These are phyloP conservation scores for Bothriochloa decipiens DNA, from an alignment of 176 grass and related monocot species.

Conservation along the genomic window DNA sequence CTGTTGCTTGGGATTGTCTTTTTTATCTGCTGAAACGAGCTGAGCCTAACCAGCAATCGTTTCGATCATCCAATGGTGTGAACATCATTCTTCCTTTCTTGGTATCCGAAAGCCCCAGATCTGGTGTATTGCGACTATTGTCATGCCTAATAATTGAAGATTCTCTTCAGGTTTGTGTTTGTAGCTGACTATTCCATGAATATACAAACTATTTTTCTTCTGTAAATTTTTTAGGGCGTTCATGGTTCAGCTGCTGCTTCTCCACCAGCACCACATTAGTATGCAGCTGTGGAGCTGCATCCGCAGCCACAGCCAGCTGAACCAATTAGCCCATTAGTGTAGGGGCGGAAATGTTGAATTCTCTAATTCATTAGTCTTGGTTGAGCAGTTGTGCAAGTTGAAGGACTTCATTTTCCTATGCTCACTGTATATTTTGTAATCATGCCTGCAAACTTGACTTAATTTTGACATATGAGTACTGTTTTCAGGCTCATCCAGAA, in stretches of 20 bases:
- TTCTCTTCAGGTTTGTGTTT: slow-evolving; percentile 80
- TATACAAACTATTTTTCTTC: slow-evolving; percentile 32
- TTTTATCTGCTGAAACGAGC: slow-evolving; percentile 96
- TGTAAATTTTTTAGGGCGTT: background rate
- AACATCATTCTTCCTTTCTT: slow-evolving; percentile 87
- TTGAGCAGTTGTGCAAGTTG: slow-evolving; percentile 30
- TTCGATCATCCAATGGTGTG: slow-evolving; percentile 85
- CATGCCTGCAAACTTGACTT: slow-evolving; percentile 27
- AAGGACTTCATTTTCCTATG: slow-evolving; percentile 21
- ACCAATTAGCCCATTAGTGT: slow-evolving; percentile 10
- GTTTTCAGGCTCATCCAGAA: slow-evolving; percentile 92
- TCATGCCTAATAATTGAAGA: slow-evolving; percentile 99
- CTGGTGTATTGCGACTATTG: slow-evolving; percentile 80
- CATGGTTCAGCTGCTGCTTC: background rate
- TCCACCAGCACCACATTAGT: background rate
- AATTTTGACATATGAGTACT: slow-evolving; percentile 33
- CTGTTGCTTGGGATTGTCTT: slow-evolving; percentile 98
- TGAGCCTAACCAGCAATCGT: slow-evolving; percentile 94
- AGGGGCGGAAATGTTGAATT: slow-evolving; percentile 4
- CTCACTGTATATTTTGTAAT: slow-evolving; percentile 27
- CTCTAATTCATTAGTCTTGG: slow-evolving; percentile 21
- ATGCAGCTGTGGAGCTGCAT: background rate
- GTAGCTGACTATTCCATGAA: slow-evolving; percentile 14
- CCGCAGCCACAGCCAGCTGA: background rate
- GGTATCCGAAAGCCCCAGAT: slow-evolving; percentile 78